Base-by-base conservation (phyloP, 257 asterid species). In the Gentiana straminea region DNA sequence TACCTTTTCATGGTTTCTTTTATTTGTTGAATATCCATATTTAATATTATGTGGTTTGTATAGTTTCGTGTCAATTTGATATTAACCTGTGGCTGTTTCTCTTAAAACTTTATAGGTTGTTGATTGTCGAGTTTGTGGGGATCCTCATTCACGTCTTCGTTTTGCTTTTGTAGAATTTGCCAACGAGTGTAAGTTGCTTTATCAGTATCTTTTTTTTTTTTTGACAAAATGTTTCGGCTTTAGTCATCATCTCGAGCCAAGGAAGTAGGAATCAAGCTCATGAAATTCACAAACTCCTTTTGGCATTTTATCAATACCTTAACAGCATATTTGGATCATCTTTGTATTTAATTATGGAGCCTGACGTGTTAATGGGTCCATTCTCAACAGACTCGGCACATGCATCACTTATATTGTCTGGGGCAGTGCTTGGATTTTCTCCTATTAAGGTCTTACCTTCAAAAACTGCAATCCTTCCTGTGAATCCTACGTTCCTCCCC, bases 111-210 rank as follows among this genome's bases (percentile, higher is more conserved):
- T 58, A 36, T 81, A 91, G 98, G 97, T 91, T 77, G 82, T 84
- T 72, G 98, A 91, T 73, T 91, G 98, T 46, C 89, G 98, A 56
- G 93, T 91, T 60, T 91, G 98, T 71, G 98, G 98, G 38, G 98
- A 91, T 67, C 95, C 97, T 39, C 95, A 88, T 75, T 91, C 98
- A 64, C 94, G 91, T 63, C 96, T 84, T 59, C 98, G 97, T 70
- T 91, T 91, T 68, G 98, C 98, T 46, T 91, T 91, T 67, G 98
- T 91, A 38, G 98, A 91, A 73, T 91, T 91, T 74, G 69, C 86
- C 68, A 88, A 85, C 63, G 98, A 91, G 61, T 79, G 98, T 91
- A 74, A 66, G 97, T 35, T 44, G 9, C 33, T 4, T 49, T 34
- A 55, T 8, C 47, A 13, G 13, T 8, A 59, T 36, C 48, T 66